Evolutionary conservation across 768 basidiomycete species (phyloP).

Genomic region (Boletus edulis): DNA sequence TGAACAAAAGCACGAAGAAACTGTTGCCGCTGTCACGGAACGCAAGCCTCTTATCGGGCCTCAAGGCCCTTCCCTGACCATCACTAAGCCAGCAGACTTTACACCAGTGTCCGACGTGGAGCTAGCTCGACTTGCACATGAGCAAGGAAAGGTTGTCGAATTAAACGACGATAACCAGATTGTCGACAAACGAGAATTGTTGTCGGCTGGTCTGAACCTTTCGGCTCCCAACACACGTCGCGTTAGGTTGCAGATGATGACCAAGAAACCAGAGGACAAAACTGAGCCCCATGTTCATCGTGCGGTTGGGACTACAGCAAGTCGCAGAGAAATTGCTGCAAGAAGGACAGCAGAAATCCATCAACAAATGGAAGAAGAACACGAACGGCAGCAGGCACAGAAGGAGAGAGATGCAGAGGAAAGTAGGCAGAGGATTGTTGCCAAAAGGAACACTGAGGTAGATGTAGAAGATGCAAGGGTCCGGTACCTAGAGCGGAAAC

Average conservation of each 20-base stretch:
- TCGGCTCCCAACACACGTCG: constrained; percentile 77
- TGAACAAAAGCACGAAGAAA: constrained; percentile 80
- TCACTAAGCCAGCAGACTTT: constrained; percentile 68
- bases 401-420: constrained; percentile 60
- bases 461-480: constrained; percentile 72
- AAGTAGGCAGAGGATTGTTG: constrained; percentile 61
- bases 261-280: constrained; percentile 25
- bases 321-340: constrained; percentile 77
- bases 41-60: constrained; percentile 60
- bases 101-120: constrained; percentile 68
- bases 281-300: constrained; percentile 51
- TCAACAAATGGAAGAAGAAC: constrained; percentile 75
- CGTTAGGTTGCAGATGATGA: constrained; percentile 45
- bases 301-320: constrained; percentile 85
- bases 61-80: constrained; percentile 63
- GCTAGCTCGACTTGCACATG: constrained; percentile 64
- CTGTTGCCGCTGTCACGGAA: constrained; percentile 67
- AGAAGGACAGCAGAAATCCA: constrained; percentile 77
- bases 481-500: constrained; percentile 78
- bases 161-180: constrained; percentile 97
- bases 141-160: constrained; percentile 83
- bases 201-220: constrained; percentile 91
- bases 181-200: constrained; percentile 90
- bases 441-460: constrained; percentile 73
- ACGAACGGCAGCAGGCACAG: constrained; percentile 53